Evolutionary conservation across 129 eudicot genomes (phyloP).

Genomic region (Daucus carota): DNA sequence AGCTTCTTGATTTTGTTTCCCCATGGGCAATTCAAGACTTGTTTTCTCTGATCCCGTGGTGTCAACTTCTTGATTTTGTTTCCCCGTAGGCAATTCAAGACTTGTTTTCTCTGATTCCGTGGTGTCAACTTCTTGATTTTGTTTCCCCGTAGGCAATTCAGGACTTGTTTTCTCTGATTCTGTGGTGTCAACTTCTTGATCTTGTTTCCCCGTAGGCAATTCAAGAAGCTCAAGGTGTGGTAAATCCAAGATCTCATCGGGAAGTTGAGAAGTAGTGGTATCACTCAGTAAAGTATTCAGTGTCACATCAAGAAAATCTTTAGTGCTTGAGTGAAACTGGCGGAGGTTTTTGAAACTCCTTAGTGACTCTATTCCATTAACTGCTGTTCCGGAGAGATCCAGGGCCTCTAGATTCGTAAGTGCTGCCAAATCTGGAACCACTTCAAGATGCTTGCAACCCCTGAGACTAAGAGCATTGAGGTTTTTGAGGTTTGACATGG

Average conservation of each 20-base stretch:
- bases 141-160: background rate
- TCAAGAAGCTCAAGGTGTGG: constrained; percentile 18
- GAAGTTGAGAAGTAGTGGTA: constrained; percentile 3
- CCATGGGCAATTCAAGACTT: constrained; percentile 1
- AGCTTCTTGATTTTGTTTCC: background rate
- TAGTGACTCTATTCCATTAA: constrained; percentile 7
- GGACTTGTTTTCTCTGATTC: background rate
- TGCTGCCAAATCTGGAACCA: constrained; percentile 11
- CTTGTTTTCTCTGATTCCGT: background rate
- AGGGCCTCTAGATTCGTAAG: constrained; percentile 19
- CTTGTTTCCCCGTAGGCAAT: background rate
- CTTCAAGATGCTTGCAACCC: constrained; percentile 12
- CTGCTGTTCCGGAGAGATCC: constrained; percentile 21
- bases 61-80: constrained; percentile 4
- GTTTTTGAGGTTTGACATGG: constrained; percentile 14
- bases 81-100: constrained; percentile 1
- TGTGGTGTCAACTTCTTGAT: constrained; percentile 1
- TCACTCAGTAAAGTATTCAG: constrained; percentile 5
- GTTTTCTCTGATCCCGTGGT: background rate
- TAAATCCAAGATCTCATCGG: constrained; percentile 16
- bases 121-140: constrained; percentile 5
- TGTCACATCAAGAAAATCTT: constrained; percentile 3
- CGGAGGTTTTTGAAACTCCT: constrained; percentile 12
- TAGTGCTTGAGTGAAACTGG: constrained; percentile 13
- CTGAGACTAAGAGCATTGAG: constrained; percentile 13